Base-by-base conservation (phyloP, 306 rosid species). In the Dalbergia cultrata region DNA sequence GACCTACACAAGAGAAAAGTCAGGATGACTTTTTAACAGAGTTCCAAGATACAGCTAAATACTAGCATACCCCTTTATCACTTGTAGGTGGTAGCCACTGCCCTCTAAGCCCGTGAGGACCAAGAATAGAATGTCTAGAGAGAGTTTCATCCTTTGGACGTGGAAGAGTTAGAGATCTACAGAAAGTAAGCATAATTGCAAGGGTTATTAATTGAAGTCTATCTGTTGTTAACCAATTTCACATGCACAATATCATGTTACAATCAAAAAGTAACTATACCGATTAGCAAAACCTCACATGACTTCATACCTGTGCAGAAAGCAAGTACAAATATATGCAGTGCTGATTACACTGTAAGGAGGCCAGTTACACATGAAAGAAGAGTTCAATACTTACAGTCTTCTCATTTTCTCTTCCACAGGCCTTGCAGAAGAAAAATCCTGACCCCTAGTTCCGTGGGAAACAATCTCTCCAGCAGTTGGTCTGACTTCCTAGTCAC, bases 111-210 rank as follows among this genome's bases (percentile, higher is more conserved):
- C 97, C 93, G 78, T 72, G 82, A 10, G 95, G 97, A 54, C 98
- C 98, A 78, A 93, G 77, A 79, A 93, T 83, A 21, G 98, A 93
- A 87, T 93, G 98, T 16, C 77, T 92, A 45, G 97, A 88, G 33
- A 93, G 90, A 19, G 98, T 91, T 82, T 93, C 98, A 77, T 87
- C 92, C 49, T 63, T 93, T 49, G 98, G 97, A 11, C 68, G 92
- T 43, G 86, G 88, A n/a, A 87, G 57, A 75, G 57, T 79, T 52
- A 93, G 64, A 82, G 95, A 81, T 80, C 97, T 90, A 74, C 82
- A 84, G 61, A 67, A 76, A 72, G 53, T 17, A 82, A 69, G 64
- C 63, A 81, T 74, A 67, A 62, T 71, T 2, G n/a, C 13, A 45
- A 33, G 71, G 71, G 59, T 65, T 34, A 72, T 66, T 49, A 56